phyloP scores from a whole-genome alignment of 495 filamentous ascomycete genomes.

The Corynascus novoguineensis region DNA sequence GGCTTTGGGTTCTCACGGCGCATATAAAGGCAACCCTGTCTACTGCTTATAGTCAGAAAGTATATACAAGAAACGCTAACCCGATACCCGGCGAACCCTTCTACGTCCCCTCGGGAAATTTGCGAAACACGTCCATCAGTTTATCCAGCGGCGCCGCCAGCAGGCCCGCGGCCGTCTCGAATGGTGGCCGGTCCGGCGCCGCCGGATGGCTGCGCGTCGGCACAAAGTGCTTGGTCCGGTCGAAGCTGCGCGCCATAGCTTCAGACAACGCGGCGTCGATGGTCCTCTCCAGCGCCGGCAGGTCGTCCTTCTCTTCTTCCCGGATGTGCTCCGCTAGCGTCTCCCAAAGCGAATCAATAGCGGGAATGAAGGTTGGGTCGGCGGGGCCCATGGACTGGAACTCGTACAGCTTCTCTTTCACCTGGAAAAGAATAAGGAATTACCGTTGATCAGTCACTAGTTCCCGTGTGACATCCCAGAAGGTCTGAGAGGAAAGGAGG shows the following conservation, averaged over 20 bases:
- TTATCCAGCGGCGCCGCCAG: slow-evolving; percentile 50
- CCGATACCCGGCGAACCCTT: background rate
- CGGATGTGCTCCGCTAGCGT: slow-evolving; percentile 53
- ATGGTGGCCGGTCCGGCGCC: slow-evolving; percentile 47
- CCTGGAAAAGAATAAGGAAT: slow-evolving; percentile 40
- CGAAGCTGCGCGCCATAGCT: slow-evolving; percentile 48
- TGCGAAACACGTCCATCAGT: slow-evolving; percentile 44
- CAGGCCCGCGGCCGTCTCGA: slow-evolving; percentile 46
- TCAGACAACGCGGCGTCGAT: slow-evolving; percentile 38
- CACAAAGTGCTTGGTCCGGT: slow-evolving; percentile 56
- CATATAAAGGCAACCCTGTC: too few relatives aligned
- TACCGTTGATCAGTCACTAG: too few relatives aligned
- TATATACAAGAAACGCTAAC: too few relatives aligned
- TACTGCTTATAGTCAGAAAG: too few relatives aligned
- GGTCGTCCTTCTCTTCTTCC: slow-evolving; percentile 54
- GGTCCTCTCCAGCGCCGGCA: slow-evolving; percentile 50
- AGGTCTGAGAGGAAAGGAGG: too few relatives aligned
- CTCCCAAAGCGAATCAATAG: slow-evolving; percentile 48
- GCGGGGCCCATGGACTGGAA: slow-evolving; percentile 53
- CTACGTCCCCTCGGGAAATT: slow-evolving; percentile 34
- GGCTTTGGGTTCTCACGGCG: background rate
- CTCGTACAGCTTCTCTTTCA: slow-evolving; percentile 56
- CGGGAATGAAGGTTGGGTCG: slow-evolving; percentile 46
- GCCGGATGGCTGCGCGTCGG: slow-evolving; percentile 53
- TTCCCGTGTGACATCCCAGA: too few relatives aligned